A percentile compares a stretch with the other conserved stretches of the same genome.
Conservation (phyloP, 2,329 filamentous ascomycete genomes). For the Cladosporium cucumerinum region DNA sequence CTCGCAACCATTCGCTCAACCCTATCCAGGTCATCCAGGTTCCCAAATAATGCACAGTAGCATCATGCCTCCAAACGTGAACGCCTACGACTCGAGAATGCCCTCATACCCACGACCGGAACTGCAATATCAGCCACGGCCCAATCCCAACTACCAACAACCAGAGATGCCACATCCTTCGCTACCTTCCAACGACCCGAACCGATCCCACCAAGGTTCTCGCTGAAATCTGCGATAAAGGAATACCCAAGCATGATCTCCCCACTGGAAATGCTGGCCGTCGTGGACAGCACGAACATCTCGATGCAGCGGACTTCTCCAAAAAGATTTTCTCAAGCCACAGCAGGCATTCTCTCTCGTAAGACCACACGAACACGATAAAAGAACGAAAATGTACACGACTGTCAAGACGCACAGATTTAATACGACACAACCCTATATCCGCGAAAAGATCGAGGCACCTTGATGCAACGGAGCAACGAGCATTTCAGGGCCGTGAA, state of each 20-base stretch:
- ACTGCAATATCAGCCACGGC: not conserved
- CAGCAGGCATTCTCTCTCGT: too few relatives aligned
- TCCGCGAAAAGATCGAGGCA: not conserved
- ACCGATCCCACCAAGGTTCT: not conserved
- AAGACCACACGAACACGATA: not conserved
- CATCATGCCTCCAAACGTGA: not conserved
- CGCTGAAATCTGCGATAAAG: not conserved
- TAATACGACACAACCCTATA: not conserved
- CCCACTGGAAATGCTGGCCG: not conserved
- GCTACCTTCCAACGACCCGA: not conserved
- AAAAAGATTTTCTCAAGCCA: too few relatives aligned
- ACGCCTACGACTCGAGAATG: not conserved
- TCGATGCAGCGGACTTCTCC: not conserved
- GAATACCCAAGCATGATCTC: not conserved
- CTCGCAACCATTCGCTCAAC: not conserved
- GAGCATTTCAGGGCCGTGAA: not conserved
- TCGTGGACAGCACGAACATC: not conserved
- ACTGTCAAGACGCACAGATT: not conserved
- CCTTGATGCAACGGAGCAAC: not conserved
- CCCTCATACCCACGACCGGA: not conserved
- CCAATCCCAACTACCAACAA: not conserved
- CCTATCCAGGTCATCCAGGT: not conserved
- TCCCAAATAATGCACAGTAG: constrained; percentile 1
- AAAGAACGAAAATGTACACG: not conserved
- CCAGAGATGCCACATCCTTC: not conserved